A percentile compares a stretch with the other conserved stretches of the same genome.
phyloP scores from a whole-genome alignment of 768 basidiomycete genomes.

The Mrakia frigida region DNA sequence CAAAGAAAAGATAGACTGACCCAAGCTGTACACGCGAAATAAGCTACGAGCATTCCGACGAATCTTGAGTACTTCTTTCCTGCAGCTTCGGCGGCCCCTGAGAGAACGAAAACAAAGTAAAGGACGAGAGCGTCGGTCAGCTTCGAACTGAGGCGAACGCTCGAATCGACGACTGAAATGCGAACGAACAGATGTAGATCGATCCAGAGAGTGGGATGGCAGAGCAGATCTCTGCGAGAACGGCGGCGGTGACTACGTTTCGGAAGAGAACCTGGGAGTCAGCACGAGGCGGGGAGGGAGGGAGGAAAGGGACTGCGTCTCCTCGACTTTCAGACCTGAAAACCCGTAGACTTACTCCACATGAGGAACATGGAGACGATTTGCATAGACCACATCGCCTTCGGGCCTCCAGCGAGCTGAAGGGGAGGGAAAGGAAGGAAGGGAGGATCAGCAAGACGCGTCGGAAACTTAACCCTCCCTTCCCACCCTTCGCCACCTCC shows the following conservation, averaged over 20 bases:
- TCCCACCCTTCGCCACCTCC: too few species aligned
- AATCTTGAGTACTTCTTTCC: constrained; percentile 80
- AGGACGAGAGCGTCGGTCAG: too few species aligned
- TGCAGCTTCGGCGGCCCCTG: constrained; percentile 72
- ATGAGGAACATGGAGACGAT: constrained; percentile 77
- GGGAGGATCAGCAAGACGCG: constrained; percentile 23
- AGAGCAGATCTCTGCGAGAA: constrained; percentile 81
- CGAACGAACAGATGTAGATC: constrained; percentile 46
- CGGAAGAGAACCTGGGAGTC: too few species aligned
- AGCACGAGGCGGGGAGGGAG: too few species aligned
- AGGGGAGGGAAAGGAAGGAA: constrained; percentile 73
- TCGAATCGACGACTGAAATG: too few species aligned
- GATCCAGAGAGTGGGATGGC: constrained; percentile 69
- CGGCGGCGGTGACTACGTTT: constrained; percentile 13
- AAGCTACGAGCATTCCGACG: constrained; percentile 82
- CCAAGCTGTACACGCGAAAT: constrained; percentile 94
- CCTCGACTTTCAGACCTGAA: not conserved
- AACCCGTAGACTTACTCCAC: constrained; percentile 48
- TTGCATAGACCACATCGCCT: constrained; percentile 83
- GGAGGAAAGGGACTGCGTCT: not conserved
- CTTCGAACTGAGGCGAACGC: too few species aligned
- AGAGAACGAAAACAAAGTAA: too few species aligned
- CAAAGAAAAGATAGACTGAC: too few species aligned
- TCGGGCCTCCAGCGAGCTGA: constrained; percentile 76
- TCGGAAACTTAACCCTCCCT: too few species aligned